Conservation (phyloP, 768 basidiomycete genomes). For the Mycena maculata region DNA sequence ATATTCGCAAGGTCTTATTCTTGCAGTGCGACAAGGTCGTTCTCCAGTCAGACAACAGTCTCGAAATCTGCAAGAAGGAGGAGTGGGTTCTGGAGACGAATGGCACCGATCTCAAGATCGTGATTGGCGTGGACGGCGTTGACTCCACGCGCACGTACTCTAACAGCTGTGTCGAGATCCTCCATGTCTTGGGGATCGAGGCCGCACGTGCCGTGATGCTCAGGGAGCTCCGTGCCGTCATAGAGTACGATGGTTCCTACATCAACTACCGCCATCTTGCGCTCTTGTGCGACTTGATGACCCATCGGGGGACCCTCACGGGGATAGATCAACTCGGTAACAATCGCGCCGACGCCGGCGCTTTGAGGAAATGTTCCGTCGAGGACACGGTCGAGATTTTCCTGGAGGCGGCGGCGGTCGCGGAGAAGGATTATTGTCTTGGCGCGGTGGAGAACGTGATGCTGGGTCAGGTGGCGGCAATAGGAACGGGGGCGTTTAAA, state of each 20-base stretch:
- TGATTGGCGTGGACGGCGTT: conserved; percentile 95
- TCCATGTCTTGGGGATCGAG: conserved; percentile 95
- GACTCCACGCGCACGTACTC: conserved; percentile 95
- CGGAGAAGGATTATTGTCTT: conserved; percentile 98
- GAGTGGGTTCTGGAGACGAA: conserved; percentile 99
- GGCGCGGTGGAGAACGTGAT: conserved; percentile 99
- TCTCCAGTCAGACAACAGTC: conserved; percentile 71
- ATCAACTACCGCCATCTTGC: conserved; percentile 99
- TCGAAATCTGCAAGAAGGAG: conserved; percentile 71
- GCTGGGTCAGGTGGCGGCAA: conserved; percentile 99
- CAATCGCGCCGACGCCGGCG: conserved; percentile 98
- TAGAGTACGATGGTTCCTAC: conserved; percentile 99
- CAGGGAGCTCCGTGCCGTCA: conserved; percentile 93
- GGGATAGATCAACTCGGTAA: conserved; percentile 99
- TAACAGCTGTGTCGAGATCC: conserved; percentile 96
- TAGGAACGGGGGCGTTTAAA: conserved; percentile 98
- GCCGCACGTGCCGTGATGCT: conserved; percentile 95
- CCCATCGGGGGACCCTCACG: conserved; percentile 94
- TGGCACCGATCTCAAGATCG: conserved; percentile 68
- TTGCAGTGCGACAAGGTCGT: conserved; percentile 85
- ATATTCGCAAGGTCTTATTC: conserved; percentile 94
- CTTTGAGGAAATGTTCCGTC: conserved; percentile 98
- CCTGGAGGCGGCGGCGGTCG: conserved; percentile 98
- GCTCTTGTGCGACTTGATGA: conserved; percentile 98
- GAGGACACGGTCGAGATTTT: conserved; percentile 99